Base-by-base conservation (phyloP, 2,329 filamentous ascomycete genomes). In the Apiospora pterosperma region DNA sequence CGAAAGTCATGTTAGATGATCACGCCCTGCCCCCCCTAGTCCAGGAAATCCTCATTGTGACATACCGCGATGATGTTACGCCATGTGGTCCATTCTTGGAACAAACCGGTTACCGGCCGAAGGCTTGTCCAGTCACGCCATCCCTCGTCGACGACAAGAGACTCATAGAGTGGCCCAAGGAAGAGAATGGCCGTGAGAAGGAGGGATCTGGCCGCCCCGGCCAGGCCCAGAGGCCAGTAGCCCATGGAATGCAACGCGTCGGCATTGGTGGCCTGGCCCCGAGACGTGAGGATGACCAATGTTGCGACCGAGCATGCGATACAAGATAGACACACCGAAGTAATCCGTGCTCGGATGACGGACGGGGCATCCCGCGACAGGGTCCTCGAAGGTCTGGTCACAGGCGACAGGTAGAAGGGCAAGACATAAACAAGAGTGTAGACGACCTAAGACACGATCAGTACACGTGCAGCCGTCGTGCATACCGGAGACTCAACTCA, bases 341-440 rank as follows among this genome's bases (percentile, higher is more conserved):
- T 86, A 71, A 97, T 90, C 70, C 96, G 90, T 64, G 92, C 92
- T 70, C 90, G 90, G 79, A 99, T 98, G 61, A 96, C 93, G 12
- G 91, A 90, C 11, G 94, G 93, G 34, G 92, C 90, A 85, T 98
- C 94, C 74, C 96, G 89, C 66, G 92, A 92, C 34, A 96, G 85
- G 63, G 85, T 87, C 31, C 88, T 85, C 8, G 92, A 96, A 7
- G 94, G 93, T 62, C 94, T 88, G 5, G 95, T 96, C 23, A 88
- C 85, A 4, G 88, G 78, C 23, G 90, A 96, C 68, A 95, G 83
- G 81, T 99, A 97, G 78, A 98, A 93, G 28, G 96, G 95, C 4
- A 92, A 81, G 71, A 99, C 92, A 80, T 98, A 99, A 80, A 93
- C 80, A 70, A 93, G 77, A n/a, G 93, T 97, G 79, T 96, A 97